A percentile compares a stretch with the other conserved stretches of the same genome.
Conservation (phyloP, 768 basidiomycete genomes). For the Podaxis pistillaris region DNA sequence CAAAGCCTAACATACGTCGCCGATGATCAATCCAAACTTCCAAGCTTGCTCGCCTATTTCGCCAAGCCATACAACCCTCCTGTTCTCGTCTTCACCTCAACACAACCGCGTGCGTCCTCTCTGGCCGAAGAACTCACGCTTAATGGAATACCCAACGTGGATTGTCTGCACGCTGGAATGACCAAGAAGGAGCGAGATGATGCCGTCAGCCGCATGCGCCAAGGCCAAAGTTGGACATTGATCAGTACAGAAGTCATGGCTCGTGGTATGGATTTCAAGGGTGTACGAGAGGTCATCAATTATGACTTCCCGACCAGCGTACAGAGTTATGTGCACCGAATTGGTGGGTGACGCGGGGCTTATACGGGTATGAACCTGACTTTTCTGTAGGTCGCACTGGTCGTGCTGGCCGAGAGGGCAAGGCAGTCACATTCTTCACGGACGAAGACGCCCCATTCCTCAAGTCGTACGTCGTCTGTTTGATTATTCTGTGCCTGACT, state of each 20-base stretch:
- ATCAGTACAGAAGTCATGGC: conserved; percentile 98
- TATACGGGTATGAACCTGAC: not conserved
- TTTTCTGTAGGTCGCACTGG: conserved; percentile 78
- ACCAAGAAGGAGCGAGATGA: conserved; percentile 86
- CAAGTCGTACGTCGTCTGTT: conserved; percentile 60
- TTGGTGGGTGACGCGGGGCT: conserved; percentile 47
- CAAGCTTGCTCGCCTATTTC: conserved; percentile 80
- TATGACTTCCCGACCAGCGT: conserved; percentile 96
- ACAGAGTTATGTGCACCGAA: conserved; percentile 94
- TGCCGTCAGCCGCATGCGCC: conserved; percentile 79
- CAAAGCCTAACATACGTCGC: conserved; percentile 92
- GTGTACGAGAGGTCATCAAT: conserved; percentile 91
- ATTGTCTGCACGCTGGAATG: conserved; percentile 89
- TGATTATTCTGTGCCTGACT: conserved; percentile 4
- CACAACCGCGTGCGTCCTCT: conserved; percentile 82
- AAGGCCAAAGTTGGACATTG: conserved; percentile 92
- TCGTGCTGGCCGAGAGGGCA: conserved; percentile 87
- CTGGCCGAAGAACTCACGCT: conserved; percentile 79
- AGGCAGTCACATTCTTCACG: conserved; percentile 95
- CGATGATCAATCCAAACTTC: conserved; percentile 91
- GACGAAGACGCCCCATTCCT: conserved; percentile 90
- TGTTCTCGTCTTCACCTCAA: conserved; percentile 85
- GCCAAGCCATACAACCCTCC: conserved; percentile 86
- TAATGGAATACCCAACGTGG: conserved; percentile 77
- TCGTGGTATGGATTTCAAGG: conserved; percentile 97